Percentiles rank a stretch among this genome's conserved stretches.
Conservation (phyloP, 1,139 yeast species). For the Yamadazyma songkhlaensis region DNA sequence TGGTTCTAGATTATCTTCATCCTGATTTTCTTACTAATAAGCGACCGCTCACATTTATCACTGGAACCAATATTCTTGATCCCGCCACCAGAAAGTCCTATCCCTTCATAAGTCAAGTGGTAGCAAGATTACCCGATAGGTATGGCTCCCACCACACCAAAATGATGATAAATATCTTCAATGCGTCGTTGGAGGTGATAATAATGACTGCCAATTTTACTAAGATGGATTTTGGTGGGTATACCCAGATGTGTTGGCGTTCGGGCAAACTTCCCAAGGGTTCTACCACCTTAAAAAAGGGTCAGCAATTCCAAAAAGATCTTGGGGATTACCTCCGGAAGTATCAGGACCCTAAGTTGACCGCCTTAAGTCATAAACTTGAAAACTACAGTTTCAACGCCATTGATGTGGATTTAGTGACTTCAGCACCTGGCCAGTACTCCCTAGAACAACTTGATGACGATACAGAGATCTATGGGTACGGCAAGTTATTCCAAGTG, state of each 20-base stretch:
- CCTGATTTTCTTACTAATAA: conserved; percentile 18
- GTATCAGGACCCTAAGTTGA: conserved; percentile 32
- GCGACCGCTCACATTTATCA: conserved; percentile 28
- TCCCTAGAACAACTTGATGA: conserved; percentile 13
- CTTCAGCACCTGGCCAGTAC: conserved; percentile 51
- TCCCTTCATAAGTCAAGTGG: conserved; percentile 19
- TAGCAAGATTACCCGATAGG: conserved; percentile 30
- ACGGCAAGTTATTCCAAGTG: conserved; percentile 45
- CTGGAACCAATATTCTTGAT: conserved; percentile 22
- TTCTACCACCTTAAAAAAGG: conserved; percentile 8
- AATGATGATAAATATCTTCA: conserved; percentile 57
- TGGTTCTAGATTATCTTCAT: conserved; percentile 34
- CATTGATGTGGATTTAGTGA: conserved; percentile 53
- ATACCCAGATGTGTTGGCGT: conserved; percentile 67
- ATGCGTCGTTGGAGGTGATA: conserved; percentile 47
- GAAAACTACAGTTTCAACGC: conserved; percentile 39
- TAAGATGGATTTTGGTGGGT: conserved; percentile 48
- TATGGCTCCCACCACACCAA: conserved; percentile 65
- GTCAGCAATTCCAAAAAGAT: conserved; percentile 30
- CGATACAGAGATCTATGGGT: conserved; percentile 41
- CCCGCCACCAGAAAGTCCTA: background rate
- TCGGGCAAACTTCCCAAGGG: conserved; percentile 43
- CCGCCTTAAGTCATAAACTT: conserved; percentile 27
- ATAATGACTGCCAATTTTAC: conserved; percentile 62
- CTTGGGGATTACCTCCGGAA: conserved; percentile 40